Base-by-base conservation (phyloP, 768 basidiomycete species). In the Collybiopsis confluens region DNA sequence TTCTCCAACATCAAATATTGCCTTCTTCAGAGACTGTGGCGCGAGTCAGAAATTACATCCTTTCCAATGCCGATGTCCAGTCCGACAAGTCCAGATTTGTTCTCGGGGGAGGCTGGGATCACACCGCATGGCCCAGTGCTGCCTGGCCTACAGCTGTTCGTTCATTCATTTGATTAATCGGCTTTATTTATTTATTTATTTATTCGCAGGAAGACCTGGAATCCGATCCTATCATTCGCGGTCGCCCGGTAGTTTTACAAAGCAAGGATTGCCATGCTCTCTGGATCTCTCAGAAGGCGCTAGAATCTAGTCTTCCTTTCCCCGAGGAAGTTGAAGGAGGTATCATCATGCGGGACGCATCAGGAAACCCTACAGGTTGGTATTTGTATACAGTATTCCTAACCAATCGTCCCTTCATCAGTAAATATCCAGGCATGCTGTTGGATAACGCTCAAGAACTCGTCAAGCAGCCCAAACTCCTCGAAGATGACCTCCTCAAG, bases 91-190 rank as follows among this genome's bases (percentile, higher is more conserved):
- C 78, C 20, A 78, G 75, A 58, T 83, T 84, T 65, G 77, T 96
- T 15, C 78, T 83, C 52, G 92, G 92, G 2, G 82, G 88, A 64
- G 94, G 93, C 1, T 96, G 94, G 92, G 90, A 96, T 65, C 94
- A 96, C 67, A 95, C 91, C 1, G 69, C 77, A 50, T 90, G 88
- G 88, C 71, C 77, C 7, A 65, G 65, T 18, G 66, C 72, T 27
- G 69, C 71, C 20, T 92, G 85, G 76, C 91, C 91, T 6, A 81
- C 79, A 41, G 78, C 83, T 54, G 91, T 90, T 61, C 54, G 80
- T 72, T 30, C 1, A 52, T 11, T 28, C 26, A 28, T 52, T 35
- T 4, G 27, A 2, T 28, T 18, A 28, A n/a, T n/a, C 20, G 18
- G 15, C 26, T 40, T 21, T 5, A 24, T 44, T 47, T 46, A 15